Conservation (phyloP, 2,329 filamentous ascomycete genomes). For the Xylaria sp. region DNA sequence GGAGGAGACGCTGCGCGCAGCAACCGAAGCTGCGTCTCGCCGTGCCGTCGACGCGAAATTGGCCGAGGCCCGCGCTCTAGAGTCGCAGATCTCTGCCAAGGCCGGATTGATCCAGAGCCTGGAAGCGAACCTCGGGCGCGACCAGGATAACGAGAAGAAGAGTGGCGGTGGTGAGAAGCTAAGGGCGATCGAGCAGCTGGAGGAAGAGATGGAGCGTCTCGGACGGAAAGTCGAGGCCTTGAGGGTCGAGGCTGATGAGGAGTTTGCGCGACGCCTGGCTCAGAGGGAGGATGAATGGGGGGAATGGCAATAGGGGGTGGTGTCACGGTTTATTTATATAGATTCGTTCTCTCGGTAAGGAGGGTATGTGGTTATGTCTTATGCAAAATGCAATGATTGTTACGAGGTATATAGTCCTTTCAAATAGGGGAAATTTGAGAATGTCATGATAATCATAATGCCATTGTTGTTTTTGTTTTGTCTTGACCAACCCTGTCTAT, state of each 20-base stretch:
- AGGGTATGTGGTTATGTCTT: background rate
- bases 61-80: conserved; percentile 14
- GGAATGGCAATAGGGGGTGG: conserved; percentile 13
- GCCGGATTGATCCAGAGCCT: conserved; percentile 37
- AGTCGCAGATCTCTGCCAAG: conserved; percentile 19
- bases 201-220: conserved; percentile 46
- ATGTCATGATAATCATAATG: conserved; percentile 6
- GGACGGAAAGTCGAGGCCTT: conserved; percentile 46
- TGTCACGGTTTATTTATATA: conserved; percentile 1
- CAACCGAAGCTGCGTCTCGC: conserved; percentile 1
- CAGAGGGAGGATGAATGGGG: conserved; percentile 42
- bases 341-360: background rate
- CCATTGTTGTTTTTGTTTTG: conserved; percentile 5
- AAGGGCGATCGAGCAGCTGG: conserved; percentile 45
- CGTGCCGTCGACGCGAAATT: conserved; percentile 14
- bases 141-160: conserved; percentile 8
- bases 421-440: too few relatives aligned
- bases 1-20: background rate
- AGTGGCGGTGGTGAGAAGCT: background rate
- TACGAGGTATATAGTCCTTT: background rate
- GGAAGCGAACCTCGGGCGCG: conserved; percentile 38
- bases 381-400: background rate
- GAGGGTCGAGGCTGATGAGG: conserved; percentile 58
- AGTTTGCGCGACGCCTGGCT: conserved; percentile 57
- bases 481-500: conserved; percentile 7